Base-by-base conservation (phyloP, 2,329 filamentous ascomycete species). In the Neonectria neomacrospora region DNA sequence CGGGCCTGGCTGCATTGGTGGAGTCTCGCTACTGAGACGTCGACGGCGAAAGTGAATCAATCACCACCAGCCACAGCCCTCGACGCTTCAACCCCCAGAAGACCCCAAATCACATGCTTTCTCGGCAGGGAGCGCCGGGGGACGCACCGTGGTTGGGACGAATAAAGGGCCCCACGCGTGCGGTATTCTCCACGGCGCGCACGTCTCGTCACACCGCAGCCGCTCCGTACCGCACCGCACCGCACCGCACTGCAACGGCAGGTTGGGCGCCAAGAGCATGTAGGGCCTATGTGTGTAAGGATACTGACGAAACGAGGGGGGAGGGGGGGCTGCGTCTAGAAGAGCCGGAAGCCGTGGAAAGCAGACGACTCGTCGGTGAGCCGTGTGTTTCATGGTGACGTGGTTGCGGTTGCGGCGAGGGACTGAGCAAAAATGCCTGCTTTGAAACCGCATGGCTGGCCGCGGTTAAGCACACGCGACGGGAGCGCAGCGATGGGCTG, bases 351-450 rank as follows among this genome's bases (percentile, higher is more conserved):
- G 53, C 44, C 50, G 56, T 41, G 51, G 34, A 48, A 64, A 59
- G 41, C 50, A 62, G 60, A 63, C 61, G 54, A 64, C 61, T 66
- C 55, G 64, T 62, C 70, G 63, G 63, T 61, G 64, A 67, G 63
- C 48, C 34, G 52, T 54, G 63, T 66, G 63, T 66, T 68, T 73
- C 69, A 72, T 64, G 61, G 66, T 73, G 69, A 73, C 69, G 71
- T 72, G 67, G 61, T 69, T 60, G 58, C 60, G 56, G 61, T 67
- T 41, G 37, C n/a, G 7, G 37, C 18, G 61, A 59, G 61, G 50
- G 51, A 63, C 55, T 59, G n/a, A n/a, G 8, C 14, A 16, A 53
- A 53, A 61, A 45, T 61, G 64, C 50, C 53, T 63, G 34, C 34
- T 6, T 37, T 16, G 64, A 61, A 64, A 64, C 52, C 56, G 62